A percentile compares a stretch with the other conserved stretches of the same genome.
Conservation (phyloP, 2,329 filamentous ascomycete genomes). For the Scedosporium apiospermum region DNA sequence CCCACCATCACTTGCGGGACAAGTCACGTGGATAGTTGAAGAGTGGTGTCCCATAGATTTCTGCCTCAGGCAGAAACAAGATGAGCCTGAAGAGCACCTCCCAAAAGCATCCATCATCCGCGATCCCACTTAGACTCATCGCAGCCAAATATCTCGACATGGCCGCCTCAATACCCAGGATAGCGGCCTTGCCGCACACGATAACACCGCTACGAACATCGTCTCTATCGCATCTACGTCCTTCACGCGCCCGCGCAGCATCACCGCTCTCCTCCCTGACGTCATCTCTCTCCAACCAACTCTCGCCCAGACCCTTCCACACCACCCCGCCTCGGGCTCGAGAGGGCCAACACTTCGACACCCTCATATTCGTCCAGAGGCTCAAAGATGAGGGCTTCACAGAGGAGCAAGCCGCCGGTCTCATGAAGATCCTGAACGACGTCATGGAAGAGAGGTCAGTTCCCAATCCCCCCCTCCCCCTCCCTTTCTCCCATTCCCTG, state of each 20-base stretch:
- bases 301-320: slow-evolving; percentile 49
- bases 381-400: slow-evolving; percentile 88
- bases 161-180: slow-evolving; percentile 7
- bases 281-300: slow-evolving; percentile 7
- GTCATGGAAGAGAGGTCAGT: slow-evolving; percentile 84
- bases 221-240: background rate
- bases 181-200: background rate
- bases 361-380: slow-evolving; percentile 89
- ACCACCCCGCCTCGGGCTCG: slow-evolving; percentile 43
- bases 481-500: background rate
- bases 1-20: too few species aligned
- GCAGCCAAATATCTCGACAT: slow-evolving; percentile 3
- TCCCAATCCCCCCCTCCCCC: background rate
- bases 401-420: slow-evolving; percentile 89
- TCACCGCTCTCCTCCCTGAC: background rate
- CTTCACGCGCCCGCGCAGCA: background rate
- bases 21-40: too few species aligned
- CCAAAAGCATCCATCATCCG: background rate
- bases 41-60: too few species aligned
- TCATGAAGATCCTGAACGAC: slow-evolving; percentile 96
- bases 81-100: too few species aligned
- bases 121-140: too few species aligned
- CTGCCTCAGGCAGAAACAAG: background rate
- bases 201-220: background rate
- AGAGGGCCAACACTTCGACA: slow-evolving; percentile 94